phyloP scores from a whole-genome alignment of 1,284 basidiomycete genomes.

The Irpex sp. region DNA sequence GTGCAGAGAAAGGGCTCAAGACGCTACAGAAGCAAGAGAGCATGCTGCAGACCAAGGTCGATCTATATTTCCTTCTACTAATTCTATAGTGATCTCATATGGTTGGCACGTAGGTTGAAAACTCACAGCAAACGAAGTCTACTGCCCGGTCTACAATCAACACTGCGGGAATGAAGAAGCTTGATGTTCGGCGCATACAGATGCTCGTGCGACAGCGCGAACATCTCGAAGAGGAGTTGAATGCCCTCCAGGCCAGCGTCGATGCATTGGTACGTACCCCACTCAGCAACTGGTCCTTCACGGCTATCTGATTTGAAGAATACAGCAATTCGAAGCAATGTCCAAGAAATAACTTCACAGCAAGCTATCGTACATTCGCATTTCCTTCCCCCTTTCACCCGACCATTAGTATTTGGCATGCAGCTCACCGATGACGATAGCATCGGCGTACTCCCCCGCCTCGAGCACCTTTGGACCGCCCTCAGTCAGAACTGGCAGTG shows the following conservation, averaged over 20 bases:
- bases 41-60: slow-evolving; percentile 57
- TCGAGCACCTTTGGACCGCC: slow-evolving; percentile 39
- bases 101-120: slow-evolving; percentile 41
- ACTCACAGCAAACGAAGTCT: slow-evolving; percentile 41
- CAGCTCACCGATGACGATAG: slow-evolving; percentile 69
- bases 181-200: slow-evolving; percentile 60
- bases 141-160: slow-evolving; percentile 37
- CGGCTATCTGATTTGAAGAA: not conserved
- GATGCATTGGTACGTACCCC: slow-evolving; percentile 42
- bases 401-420: slow-evolving; percentile 27
- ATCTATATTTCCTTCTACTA: not conserved
- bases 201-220: slow-evolving; percentile 61
- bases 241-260: slow-evolving; percentile 55
- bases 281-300: not conserved
- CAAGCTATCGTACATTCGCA: not conserved
- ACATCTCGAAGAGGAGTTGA: slow-evolving; percentile 53
- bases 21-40: slow-evolving; percentile 55
- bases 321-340: slow-evolving; percentile 24
- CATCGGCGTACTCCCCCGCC: slow-evolving; percentile 50
- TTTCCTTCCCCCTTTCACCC: too few species aligned
- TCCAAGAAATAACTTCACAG: slow-evolving; percentile 14
- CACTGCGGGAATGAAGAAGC: slow-evolving; percentile 57
- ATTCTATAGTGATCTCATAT: not conserved
- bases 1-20: slow-evolving; percentile 65
- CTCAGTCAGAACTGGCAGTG: slow-evolving; percentile 51